Evolutionary conservation across 2,329 filamentous ascomycete species (phyloP).

Genomic region (Penicillium sp.): DNA sequence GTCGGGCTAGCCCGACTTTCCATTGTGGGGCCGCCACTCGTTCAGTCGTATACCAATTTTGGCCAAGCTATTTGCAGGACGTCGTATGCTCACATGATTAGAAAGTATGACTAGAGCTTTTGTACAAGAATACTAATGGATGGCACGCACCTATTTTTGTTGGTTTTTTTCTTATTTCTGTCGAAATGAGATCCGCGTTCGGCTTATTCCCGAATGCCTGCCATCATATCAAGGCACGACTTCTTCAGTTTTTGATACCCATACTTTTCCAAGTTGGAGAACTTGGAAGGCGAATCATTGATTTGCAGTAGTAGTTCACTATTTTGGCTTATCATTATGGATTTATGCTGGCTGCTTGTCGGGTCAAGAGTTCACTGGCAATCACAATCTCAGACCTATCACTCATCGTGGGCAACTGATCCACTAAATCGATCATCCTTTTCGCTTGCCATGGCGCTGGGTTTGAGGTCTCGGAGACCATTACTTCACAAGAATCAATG

Average conservation of each 20-base stretch:
- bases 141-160: too few species aligned
- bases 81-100: background rate
- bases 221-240: background rate
- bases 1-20: background rate
- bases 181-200: background rate
- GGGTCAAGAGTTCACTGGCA: background rate
- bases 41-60: background rate
- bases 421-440: background rate
- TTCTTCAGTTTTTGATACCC: background rate
- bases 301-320: background rate
- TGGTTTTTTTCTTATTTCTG: too few species aligned
- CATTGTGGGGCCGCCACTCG: background rate
- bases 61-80: too few species aligned
- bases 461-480: conserved; percentile 9
- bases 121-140: too few species aligned
- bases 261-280: background rate
- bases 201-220: background rate
- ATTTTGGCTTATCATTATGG: background rate
- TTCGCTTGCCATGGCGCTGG: conserved; percentile 11
- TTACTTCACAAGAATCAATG: conserved; percentile 3
- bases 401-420: background rate
- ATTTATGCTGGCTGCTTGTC: background rate
- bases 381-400: background rate
- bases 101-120: background rate
- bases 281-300: background rate